Base-by-base conservation (phyloP, 108 stramenopile genomes). In the Cylindrotheca closterium region DNA sequence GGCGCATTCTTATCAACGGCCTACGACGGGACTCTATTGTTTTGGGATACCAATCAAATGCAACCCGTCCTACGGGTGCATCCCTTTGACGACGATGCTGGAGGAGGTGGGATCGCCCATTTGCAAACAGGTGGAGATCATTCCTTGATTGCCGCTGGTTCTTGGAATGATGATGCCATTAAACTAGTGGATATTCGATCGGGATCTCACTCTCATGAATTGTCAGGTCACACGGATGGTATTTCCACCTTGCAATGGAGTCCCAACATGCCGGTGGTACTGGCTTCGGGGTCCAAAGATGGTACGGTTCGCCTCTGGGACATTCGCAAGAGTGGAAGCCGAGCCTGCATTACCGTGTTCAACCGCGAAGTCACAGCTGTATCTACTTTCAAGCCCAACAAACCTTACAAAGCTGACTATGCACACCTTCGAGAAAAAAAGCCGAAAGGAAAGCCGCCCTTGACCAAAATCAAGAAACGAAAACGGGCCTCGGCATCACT, bases 271-370 rank as follows among this genome's bases (percentile, higher is more conserved):
- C 65, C 76, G 0, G 59, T 77, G 25, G 68, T 88, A 0, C 31
- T 93, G 32, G 86, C 85, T 18, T 88, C 86, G 63, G 88, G 87
- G 17, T 79, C 78, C 22, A 67, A 62, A 0, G 87, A 85, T 72
- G 74, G 80, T 2, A 77, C 81, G 1, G 71, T 92, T 2, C 72
- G 84, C 10, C 57, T 92, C 2, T 93, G 91, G 91, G 91, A 93
- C 68, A 78, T 93, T 31, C 79, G 91, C 27, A 87, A 86, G 57
- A 55, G 81, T 0, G 92, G 92, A 4, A 60, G 66, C 26, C 34
- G 57, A 4, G 81, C 84, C 3, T 87, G 86, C 74, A 57, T 87
- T 45, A 67, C 80, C 8, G 71, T 78, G n/a, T 69, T 89, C 51
- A 77, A 85, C 48, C 64, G 77, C 3, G 82, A 87, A 18, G 26